These are phyloP conservation scores for Clitoria ternatea DNA, from an alignment of 306 rosid species.

Conservation along the genomic window DNA sequence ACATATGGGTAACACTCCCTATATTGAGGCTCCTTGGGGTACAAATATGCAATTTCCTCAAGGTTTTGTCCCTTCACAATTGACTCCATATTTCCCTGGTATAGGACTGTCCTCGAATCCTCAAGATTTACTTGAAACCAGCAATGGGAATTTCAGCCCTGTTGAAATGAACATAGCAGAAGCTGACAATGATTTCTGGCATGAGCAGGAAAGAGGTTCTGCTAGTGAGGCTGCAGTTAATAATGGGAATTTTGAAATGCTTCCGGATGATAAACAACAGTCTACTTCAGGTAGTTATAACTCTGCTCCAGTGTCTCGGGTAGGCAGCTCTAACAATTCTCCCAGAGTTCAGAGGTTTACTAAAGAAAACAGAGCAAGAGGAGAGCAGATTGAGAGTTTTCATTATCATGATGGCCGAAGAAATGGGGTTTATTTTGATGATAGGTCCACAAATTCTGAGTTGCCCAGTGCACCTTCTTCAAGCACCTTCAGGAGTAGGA, in stretches of 20 bases:
- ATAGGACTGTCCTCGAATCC: conserved; percentile 47
- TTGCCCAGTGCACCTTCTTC: conserved; percentile 32
- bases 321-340: conserved; percentile 37
- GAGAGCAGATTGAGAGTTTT: conserved; percentile 35
- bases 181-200: conserved; percentile 59
- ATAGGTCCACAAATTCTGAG: conserved; percentile 37
- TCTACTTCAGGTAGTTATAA: conserved; percentile 56
- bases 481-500: conserved; percentile 50
- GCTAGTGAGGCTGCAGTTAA: conserved; percentile 46
- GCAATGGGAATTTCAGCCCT: conserved; percentile 47
- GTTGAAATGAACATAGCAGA: conserved; percentile 43
- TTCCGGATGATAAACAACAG: conserved; percentile 56
- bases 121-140: conserved; percentile 43
- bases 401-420: conserved; percentile 53
- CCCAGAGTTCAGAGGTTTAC: conserved; percentile 29
- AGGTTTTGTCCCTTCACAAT: conserved; percentile 49
- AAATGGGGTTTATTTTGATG: conserved; percentile 53
- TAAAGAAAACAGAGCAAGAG: conserved; percentile 47
- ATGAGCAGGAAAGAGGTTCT: conserved; percentile 56
- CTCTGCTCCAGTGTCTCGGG: conserved; percentile 34
- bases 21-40: conserved; percentile 64
- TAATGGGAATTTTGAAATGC: conserved; percentile 54
- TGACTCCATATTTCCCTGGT: conserved; percentile 63
- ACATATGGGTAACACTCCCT: conserved; percentile 59
- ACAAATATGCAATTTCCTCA: conserved; percentile 55